phyloP scores from a whole-genome alignment of 768 basidiomycete species.

The Tulasnella sp. region DNA sequence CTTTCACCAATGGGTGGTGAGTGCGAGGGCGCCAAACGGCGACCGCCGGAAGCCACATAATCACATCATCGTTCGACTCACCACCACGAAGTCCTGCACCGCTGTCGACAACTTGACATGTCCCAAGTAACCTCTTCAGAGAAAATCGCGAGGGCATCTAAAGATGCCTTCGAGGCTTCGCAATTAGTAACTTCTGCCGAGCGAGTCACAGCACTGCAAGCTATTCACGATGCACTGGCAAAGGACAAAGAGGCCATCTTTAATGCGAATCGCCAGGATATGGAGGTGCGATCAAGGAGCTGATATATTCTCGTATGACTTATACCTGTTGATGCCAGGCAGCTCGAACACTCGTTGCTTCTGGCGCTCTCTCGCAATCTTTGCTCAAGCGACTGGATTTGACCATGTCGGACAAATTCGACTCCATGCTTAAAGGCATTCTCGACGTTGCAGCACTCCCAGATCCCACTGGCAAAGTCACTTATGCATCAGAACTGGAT shows the following conservation, averaged over 20 bases:
- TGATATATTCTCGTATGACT: not conserved
- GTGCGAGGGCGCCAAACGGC: no score
- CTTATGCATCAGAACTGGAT: conserved; percentile 85
- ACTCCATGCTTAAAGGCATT: conserved; percentile 85
- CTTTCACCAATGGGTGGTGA: no score
- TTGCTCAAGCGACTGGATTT: conserved; percentile 82
- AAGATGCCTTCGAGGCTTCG: conserved; percentile 74
- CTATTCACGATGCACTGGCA: conserved; percentile 58
- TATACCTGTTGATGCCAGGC: conserved; percentile 36
- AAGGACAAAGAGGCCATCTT: conserved; percentile 58
- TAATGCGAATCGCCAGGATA: conserved; percentile 68
- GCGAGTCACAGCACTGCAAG: conserved; percentile 58
- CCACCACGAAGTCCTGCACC: not conserved
- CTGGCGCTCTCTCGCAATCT: conserved; percentile 73
- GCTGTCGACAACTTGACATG: no score
- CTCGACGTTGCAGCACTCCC: conserved; percentile 74
- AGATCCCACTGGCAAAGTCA: conserved; percentile 76
- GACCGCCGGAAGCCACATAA: no score
- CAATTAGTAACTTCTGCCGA: conserved; percentile 64
- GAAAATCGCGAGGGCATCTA: conserved; percentile 65
- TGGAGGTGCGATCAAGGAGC: conserved; percentile 42
- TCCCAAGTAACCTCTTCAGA: conserved; percentile 24
- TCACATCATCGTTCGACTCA: not conserved
- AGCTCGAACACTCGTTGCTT: conserved; percentile 64
- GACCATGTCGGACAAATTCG: conserved; percentile 76